phyloP scores from a whole-genome alignment of 148 eudicot genomes.

The Rhododendron vialii region DNA sequence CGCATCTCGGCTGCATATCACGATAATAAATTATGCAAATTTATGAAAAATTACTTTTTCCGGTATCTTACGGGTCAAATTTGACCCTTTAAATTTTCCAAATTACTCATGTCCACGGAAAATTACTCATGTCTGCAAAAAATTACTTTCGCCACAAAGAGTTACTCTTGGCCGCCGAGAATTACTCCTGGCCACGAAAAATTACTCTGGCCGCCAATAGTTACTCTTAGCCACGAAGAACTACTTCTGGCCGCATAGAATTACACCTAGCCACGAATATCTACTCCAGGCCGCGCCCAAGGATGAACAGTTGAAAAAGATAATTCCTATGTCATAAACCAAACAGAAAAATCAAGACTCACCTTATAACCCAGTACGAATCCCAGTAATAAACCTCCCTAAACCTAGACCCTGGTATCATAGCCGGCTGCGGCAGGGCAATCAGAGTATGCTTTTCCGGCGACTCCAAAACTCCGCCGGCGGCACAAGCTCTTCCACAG shows the following conservation, averaged over 20 bases:
- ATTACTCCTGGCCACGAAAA: too few relatives aligned
- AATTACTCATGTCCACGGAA: too few relatives aligned
- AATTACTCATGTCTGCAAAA: neutral
- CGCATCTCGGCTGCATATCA: neutral
- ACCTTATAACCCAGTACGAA: slow-evolving; percentile 93
- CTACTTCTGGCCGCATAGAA: too few relatives aligned
- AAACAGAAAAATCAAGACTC: slow-evolving; percentile 1
- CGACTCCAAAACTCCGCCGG: slow-evolving; percentile 12
- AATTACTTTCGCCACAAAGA: neutral
- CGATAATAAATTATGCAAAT: neutral
- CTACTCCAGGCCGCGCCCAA: too few relatives aligned
- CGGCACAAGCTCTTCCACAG: slow-evolving; percentile 86
- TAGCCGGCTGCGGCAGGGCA: slow-evolving; percentile 48
- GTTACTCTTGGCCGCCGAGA: too few relatives aligned
- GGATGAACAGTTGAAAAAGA: too few relatives aligned
- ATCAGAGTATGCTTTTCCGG: slow-evolving; percentile 59
- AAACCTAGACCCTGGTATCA: slow-evolving; percentile 85
- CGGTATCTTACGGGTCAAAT: too few relatives aligned
- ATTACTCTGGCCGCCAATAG: too few relatives aligned
- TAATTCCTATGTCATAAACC: neutral
- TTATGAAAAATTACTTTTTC: too few relatives aligned
- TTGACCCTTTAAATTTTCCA: too few relatives aligned
- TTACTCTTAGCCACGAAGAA: accelerated
- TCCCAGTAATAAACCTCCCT: slow-evolving; percentile 93
- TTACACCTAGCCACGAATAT: too few relatives aligned